phyloP scores from a whole-genome alignment of 345 rosid species.

The Boechera stricta region DNA sequence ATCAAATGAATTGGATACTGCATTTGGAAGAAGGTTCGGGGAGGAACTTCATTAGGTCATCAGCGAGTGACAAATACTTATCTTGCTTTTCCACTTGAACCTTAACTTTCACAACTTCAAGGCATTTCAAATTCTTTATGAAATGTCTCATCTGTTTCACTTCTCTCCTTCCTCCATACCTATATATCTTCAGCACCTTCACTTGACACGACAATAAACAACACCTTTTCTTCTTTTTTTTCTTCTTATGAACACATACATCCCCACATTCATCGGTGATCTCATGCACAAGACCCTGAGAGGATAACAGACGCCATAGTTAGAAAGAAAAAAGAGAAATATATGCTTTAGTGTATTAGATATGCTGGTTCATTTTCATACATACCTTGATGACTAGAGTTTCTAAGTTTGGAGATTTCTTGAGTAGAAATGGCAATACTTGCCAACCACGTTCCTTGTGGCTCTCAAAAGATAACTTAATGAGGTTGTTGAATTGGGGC shows the following conservation, averaged over 20 bases:
- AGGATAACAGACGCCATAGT: background rate
- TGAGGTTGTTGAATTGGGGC: constrained; percentile 10
- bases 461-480: constrained; percentile 22
- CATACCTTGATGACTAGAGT: constrained; percentile 18
- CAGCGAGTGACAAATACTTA: background rate
- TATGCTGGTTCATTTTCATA: background rate
- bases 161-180: constrained; percentile 4
- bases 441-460: constrained; percentile 13
- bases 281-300: constrained; percentile 9
- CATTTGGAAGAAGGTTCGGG: background rate
- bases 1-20: constrained; percentile 10
- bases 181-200: constrained; percentile 2
- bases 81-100: constrained; percentile 13
- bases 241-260: background rate
- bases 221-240: background rate
- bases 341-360: too few species aligned
- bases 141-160: constrained; percentile 21
- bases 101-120: background rate
- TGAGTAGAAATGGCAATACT: constrained; percentile 14
- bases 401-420: constrained; percentile 15
- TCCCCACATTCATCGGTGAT: background rate
- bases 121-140: background rate
- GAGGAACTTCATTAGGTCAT: background rate
- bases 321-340: background rate
- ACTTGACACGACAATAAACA: background rate